These are phyloP conservation scores for Angomonas deanei DNA, from an alignment of 208 protist genomes.

Conservation along the genomic window DNA sequence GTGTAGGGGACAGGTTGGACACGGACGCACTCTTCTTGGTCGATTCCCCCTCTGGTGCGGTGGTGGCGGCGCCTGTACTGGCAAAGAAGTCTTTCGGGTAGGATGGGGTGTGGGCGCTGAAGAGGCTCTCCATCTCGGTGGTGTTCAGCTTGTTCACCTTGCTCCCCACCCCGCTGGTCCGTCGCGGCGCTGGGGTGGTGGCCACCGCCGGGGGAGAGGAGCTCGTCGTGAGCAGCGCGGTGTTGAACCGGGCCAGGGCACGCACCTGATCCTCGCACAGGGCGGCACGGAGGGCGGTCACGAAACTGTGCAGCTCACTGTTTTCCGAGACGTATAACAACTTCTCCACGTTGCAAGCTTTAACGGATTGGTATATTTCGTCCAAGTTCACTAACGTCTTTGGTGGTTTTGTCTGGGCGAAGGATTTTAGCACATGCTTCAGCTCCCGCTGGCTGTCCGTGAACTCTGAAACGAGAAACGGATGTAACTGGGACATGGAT, in stretches of 20 bases:
- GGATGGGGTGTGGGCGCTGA: neutral
- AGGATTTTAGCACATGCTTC: neutral
- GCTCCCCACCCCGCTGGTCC: neutral
- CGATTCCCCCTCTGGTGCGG: neutral
- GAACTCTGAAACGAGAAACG: conserved; percentile 14
- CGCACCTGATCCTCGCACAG: conserved; percentile 79
- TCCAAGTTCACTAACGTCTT: neutral
- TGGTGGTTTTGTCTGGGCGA: conserved; percentile 5
- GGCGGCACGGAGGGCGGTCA: conserved; percentile 43
- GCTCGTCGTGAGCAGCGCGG: neutral
- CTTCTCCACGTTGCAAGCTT: neutral
- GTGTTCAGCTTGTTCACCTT: neutral
- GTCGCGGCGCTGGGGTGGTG: neutral
- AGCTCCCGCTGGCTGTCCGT: conserved; percentile 11
- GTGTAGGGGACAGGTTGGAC: neutral
- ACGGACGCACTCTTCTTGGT: neutral
- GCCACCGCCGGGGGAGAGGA: neutral
- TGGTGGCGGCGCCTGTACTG: neutral
- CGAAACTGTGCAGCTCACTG: conserved; percentile 33
- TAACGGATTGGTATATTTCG: conserved; percentile 1
- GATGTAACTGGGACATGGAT: conserved; percentile 21
- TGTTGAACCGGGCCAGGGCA: conserved; percentile 20
- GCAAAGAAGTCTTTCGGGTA: neutral
- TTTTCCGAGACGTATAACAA: conserved; percentile 18
- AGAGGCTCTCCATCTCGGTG: neutral